Conservation (phyloP, 352 stramenopile species). For the Plasmopara viticola region DNA sequence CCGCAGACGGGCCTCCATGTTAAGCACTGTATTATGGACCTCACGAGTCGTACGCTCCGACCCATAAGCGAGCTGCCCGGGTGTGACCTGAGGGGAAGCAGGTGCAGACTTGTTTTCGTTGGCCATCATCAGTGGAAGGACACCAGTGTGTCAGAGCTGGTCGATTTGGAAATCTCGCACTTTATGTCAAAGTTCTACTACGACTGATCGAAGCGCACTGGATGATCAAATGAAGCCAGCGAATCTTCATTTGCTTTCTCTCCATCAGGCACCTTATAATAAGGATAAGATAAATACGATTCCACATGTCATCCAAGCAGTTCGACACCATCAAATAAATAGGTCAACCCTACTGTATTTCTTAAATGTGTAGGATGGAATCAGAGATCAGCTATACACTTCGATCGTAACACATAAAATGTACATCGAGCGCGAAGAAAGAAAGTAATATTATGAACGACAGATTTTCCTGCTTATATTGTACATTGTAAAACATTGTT, state of each 20-base stretch:
- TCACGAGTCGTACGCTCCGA: conserved; percentile 17
- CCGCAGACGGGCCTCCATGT: conserved; percentile 13
- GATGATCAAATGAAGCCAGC: conserved; percentile 20
- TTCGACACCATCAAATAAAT: neutral
- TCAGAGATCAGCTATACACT: neutral
- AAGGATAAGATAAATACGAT: conserved; percentile 15
- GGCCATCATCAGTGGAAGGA: conserved; percentile 9
- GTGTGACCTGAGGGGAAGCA: conserved; percentile 5
- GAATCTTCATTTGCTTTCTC: conserved; percentile 15
- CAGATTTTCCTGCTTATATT: too few relatives aligned
- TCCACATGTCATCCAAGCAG: neutral
- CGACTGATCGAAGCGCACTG: conserved; percentile 10
- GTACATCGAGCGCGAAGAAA: too few relatives aligned
- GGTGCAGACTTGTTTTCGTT: conserved; percentile 16
- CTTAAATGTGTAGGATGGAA: neutral
- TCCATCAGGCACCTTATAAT: conserved; percentile 3
- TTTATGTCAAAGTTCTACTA: neutral
- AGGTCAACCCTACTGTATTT: neutral
- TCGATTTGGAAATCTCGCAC: conserved; percentile 19
- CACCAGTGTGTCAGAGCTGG: conserved; percentile 6
- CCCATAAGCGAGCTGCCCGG: conserved; percentile 13
- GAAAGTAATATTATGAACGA: too few relatives aligned
- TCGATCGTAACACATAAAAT: too few relatives aligned
- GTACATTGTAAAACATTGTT: too few relatives aligned
- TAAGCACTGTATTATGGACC: conserved; percentile 20